phyloP scores from a whole-genome alignment of 805 yeast species.

The Starmerella sirachaensis region DNA sequence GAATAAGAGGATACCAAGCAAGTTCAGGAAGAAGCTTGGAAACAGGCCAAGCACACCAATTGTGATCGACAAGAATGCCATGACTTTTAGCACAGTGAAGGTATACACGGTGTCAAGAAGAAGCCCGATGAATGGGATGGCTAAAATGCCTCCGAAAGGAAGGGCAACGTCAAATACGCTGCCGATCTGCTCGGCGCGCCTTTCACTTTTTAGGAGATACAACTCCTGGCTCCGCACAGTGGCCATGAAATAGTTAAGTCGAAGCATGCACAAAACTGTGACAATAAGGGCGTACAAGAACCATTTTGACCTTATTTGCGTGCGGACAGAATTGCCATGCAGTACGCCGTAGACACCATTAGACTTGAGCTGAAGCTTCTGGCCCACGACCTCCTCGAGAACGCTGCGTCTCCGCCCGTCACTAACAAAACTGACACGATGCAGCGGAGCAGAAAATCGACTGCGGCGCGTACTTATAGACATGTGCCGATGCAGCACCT shows the following conservation, averaged over 20 bases:
- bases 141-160: constrained; percentile 76
- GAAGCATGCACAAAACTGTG: constrained; percentile 77
- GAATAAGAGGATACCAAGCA: constrained; percentile 55
- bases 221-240: constrained; percentile 74
- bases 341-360: constrained; percentile 58
- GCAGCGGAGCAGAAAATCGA: neutral
- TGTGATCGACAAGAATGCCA: constrained; percentile 42
- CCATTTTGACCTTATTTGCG: constrained; percentile 52
- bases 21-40: constrained; percentile 39
- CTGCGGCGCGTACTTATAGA: constrained; percentile 5
- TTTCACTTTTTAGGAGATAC: constrained; percentile 43
- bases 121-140: constrained; percentile 79
- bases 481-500: constrained; percentile 12
- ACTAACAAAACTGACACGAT: constrained; percentile 11
- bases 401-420: constrained; percentile 11
- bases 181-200: constrained; percentile 46
- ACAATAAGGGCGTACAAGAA: constrained; percentile 64
- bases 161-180: constrained; percentile 73
- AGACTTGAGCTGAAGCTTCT: constrained; percentile 4
- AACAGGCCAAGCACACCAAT: constrained; percentile 67
- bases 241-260: constrained; percentile 88
- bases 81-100: constrained; percentile 36
- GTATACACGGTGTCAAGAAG: constrained; percentile 65
- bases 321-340: constrained; percentile 45
- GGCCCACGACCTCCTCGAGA: constrained; percentile 13